Conservation (phyloP, 441 rosid genomes). For the Euphorbia celastroides region DNA sequence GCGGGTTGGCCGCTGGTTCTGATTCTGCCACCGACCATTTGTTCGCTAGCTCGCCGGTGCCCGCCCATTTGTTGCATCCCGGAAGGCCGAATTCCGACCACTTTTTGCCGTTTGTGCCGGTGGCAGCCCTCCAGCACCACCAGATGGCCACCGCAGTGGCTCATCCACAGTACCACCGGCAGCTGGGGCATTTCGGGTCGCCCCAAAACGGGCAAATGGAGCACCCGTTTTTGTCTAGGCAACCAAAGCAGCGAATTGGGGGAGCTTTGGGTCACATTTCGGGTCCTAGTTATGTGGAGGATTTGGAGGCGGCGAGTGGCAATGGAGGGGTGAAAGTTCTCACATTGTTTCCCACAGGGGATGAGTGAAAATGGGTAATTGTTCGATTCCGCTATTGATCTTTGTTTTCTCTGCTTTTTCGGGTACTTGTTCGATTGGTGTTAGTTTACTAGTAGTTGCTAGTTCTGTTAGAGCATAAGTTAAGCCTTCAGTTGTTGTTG, state of each 20-base stretch:
- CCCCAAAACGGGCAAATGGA: slow-evolving; percentile 62
- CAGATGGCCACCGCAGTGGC: slow-evolving; percentile 50
- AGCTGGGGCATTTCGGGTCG: slow-evolving; percentile 62
- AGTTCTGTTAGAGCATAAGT: slow-evolving; percentile 25
- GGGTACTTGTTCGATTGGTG: slow-evolving; percentile 24
- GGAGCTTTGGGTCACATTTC: slow-evolving; percentile 54
- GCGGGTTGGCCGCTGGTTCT: slow-evolving; percentile 22
- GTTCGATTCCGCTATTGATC: slow-evolving; percentile 17
- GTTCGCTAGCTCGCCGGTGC: slow-evolving; percentile 88
- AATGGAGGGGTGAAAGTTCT: slow-evolving; percentile 69
- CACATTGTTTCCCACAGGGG: slow-evolving; percentile 77
- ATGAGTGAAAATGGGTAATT: slow-evolving; percentile 43
- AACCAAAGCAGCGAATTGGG: slow-evolving; percentile 52
- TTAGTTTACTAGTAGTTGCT: no score
- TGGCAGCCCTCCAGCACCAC: slow-evolving; percentile 59
- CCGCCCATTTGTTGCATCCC: slow-evolving; percentile 73
- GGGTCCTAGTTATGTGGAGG: slow-evolving; percentile 52
- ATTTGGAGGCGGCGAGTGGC: slow-evolving; percentile 54
- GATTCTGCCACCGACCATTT: slow-evolving; percentile 83
- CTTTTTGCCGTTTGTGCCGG: slow-evolving; percentile 68
- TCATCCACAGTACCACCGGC: slow-evolving; percentile 57
- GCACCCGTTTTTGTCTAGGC: slow-evolving; percentile 59
- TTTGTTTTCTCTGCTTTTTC: slow-evolving; percentile 5
- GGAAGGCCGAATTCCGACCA: slow-evolving; percentile 63
- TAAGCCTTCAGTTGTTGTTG: slow-evolving; percentile 21